Conservation (phyloP, 1,284 basidiomycete species). For the Papiliotrema laurentii region DNA sequence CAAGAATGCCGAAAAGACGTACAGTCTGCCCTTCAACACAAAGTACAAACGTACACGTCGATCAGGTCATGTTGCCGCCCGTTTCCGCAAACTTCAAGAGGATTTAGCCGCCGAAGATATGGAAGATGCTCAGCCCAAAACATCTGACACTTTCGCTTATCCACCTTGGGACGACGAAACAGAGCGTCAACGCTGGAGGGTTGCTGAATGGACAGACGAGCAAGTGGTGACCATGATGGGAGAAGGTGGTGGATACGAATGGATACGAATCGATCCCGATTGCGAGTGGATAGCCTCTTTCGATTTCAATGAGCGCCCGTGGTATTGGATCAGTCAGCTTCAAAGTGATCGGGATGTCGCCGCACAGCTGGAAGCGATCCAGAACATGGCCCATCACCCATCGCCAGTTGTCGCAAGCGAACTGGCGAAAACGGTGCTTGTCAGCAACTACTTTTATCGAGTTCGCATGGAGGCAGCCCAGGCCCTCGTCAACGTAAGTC, state of each 20-base stretch:
- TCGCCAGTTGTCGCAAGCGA: slow-evolving; percentile 86
- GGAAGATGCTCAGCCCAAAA: slow-evolving; percentile 62
- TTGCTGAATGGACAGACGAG: slow-evolving; percentile 96
- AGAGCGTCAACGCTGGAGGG: slow-evolving; percentile 89
- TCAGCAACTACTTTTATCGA: slow-evolving; percentile 95
- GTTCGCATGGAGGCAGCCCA: slow-evolving; percentile 91
- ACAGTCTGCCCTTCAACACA: slow-evolving; percentile 98
- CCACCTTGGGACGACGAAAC: slow-evolving; percentile 88
- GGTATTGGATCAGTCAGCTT: slow-evolving; percentile 98
- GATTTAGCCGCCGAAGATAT: slow-evolving; percentile 87
- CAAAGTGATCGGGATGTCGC: slow-evolving; percentile 97
- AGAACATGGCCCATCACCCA: slow-evolving; percentile 73
- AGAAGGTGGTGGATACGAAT: slow-evolving; percentile 82
- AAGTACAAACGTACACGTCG: slow-evolving; percentile 96
- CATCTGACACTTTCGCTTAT: slow-evolving; percentile 75
- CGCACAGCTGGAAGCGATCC: slow-evolving; percentile 89
- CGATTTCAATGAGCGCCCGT: slow-evolving; percentile 92
- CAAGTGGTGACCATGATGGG: slow-evolving; percentile 89
- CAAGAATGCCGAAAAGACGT: slow-evolving; percentile 77
- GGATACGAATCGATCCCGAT: slow-evolving; percentile 98
- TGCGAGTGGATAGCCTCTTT: slow-evolving; percentile 96
- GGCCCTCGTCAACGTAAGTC: slow-evolving; percentile 73
- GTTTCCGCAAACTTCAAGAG: slow-evolving; percentile 73
- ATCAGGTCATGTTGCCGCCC: slow-evolving; percentile 65
- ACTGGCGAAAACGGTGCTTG: slow-evolving; percentile 86